phyloP scores from a whole-genome alignment of 1,284 basidiomycete genomes.

The Tilletiopsis washingtonensis region DNA sequence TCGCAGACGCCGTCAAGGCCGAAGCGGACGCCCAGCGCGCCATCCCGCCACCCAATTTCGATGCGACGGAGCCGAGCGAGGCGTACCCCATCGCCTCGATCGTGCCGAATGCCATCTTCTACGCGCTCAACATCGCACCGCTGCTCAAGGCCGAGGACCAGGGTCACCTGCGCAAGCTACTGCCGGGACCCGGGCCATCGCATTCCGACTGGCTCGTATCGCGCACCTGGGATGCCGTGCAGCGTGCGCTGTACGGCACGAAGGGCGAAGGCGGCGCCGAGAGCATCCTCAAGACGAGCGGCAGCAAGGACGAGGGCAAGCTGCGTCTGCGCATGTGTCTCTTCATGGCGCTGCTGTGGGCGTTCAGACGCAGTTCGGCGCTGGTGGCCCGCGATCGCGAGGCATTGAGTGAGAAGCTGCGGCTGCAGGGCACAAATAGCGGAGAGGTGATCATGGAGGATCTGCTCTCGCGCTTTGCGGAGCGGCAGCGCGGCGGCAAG shows the following conservation, averaged over 20 bases:
- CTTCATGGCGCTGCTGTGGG: slow-evolving; percentile 17
- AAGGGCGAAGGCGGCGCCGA: neutral
- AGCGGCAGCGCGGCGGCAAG: slow-evolving; percentile 11
- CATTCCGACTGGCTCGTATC: slow-evolving; percentile 16
- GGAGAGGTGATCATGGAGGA: slow-evolving; percentile 18
- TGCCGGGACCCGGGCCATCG: slow-evolving; percentile 7
- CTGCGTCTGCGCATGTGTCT: slow-evolving; percentile 11
- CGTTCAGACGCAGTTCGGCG: no score
- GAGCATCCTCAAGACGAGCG: slow-evolving; percentile 7
- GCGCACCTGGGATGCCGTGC: slow-evolving; percentile 16
- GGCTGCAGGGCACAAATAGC: slow-evolving; percentile 7
- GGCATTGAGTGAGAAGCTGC: slow-evolving; percentile 13
- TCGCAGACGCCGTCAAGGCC: slow-evolving; percentile 22
- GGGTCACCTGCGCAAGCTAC: slow-evolving; percentile 4
- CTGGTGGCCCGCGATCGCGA: slow-evolving; percentile 12
- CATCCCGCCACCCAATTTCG: slow-evolving; percentile 33
- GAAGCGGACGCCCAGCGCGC: slow-evolving; percentile 27
- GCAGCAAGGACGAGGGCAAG: slow-evolving; percentile 3
- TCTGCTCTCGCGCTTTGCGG: slow-evolving; percentile 17
- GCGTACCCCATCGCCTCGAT: slow-evolving; percentile 35
- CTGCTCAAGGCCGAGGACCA: slow-evolving; percentile 5
- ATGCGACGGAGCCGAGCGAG: slow-evolving; percentile 33
- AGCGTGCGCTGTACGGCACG: slow-evolving; percentile 7
- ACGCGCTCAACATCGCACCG: slow-evolving; percentile 9
- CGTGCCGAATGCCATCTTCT: slow-evolving; percentile 25